These are phyloP conservation scores for Pestalotiopsis sp. DNA, from an alignment of 2,329 filamentous ascomycete genomes.

Conservation along the genomic window DNA sequence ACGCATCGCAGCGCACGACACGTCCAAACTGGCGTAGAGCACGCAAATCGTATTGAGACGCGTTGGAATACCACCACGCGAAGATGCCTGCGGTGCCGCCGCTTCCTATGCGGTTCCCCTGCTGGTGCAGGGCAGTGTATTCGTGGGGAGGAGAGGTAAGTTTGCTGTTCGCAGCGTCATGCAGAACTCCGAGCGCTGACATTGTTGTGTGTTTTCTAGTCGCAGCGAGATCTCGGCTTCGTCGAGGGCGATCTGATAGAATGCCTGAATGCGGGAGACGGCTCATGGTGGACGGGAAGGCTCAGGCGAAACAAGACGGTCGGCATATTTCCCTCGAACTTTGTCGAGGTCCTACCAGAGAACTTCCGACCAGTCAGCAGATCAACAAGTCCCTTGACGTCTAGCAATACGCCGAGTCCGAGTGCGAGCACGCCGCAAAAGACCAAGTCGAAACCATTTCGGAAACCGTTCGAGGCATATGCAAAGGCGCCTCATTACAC, in stretches of 20 bases:
- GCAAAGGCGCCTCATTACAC: slow-evolving; percentile 68
- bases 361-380: slow-evolving; percentile 77
- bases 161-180: slow-evolving; percentile 10
- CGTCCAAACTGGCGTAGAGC: slow-evolving; percentile 2
- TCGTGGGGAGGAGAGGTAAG: slow-evolving; percentile 86
- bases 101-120: slow-evolving; percentile 80
- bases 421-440: slow-evolving; percentile 54
- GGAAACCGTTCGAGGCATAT: slow-evolving; percentile 69
- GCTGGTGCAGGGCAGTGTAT: slow-evolving; percentile 89
- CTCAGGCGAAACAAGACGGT: slow-evolving; percentile 87
- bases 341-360: slow-evolving; percentile 86
- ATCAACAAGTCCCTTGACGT: slow-evolving; percentile 62
- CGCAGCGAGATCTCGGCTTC: slow-evolving; percentile 92
- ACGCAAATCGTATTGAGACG: background rate
- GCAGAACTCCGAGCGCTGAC: background rate
- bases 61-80: slow-evolving; percentile 21
- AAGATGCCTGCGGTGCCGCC: slow-evolving; percentile 60
- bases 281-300: slow-evolving; percentile 97
- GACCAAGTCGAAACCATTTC: slow-evolving; percentile 62
- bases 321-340: slow-evolving; percentile 95
- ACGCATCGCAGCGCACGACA: background rate
- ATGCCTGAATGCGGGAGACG: slow-evolving; percentile 95
- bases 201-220: slow-evolving; percentile 45
- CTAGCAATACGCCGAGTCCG: slow-evolving; percentile 55
- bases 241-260: slow-evolving; percentile 98